Conservation (phyloP, 352 stramenopile species). For the Pythium sp. region DNA sequence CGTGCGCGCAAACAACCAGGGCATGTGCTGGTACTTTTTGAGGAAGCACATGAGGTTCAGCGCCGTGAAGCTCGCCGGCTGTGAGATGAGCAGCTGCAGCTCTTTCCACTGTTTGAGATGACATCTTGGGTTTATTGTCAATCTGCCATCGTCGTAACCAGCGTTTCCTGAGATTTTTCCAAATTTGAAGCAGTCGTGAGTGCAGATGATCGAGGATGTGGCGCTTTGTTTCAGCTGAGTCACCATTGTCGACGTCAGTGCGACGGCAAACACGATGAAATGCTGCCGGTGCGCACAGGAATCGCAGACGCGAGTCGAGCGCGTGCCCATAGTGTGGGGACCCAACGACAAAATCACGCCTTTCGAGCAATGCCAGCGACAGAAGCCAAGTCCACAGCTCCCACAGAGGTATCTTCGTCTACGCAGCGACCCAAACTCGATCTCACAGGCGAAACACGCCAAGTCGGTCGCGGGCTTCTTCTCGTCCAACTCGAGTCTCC, state of each 20-base stretch:
- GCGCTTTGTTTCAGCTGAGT: background rate
- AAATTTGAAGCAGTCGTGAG: constrained; percentile 9
- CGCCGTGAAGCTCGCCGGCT: constrained; percentile 25
- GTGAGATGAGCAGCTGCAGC: constrained; percentile 22
- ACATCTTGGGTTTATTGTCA: constrained; percentile 2
- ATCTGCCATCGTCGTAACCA: background rate
- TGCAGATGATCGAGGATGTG: background rate
- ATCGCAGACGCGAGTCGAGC: constrained; percentile 22
- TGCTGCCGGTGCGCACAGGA: constrained; percentile 27
- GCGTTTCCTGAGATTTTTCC: background rate
- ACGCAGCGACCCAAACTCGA: constrained; percentile 22
- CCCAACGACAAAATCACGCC: constrained; percentile 12
- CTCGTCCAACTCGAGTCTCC: constrained; percentile 7
- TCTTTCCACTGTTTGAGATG: constrained; percentile 21
- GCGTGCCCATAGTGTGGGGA: background rate
- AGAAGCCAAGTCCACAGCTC: constrained; percentile 29
- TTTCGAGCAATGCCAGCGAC: constrained; percentile 28
- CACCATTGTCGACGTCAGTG: constrained; percentile 20
- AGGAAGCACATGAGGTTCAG: constrained; percentile 36
- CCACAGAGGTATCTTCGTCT: constrained; percentile 19
- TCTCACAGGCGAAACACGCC: constrained; percentile 23
- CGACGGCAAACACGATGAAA: constrained; percentile 30
- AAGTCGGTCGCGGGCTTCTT: constrained; percentile 5
- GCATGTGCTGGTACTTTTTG: constrained; percentile 27
- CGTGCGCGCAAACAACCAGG: constrained; percentile 28